A percentile compares a stretch with the other conserved stretches of the same genome.
Evolutionary conservation across 768 basidiomycete genomes (phyloP).

Genomic region (Russula sp.): DNA sequence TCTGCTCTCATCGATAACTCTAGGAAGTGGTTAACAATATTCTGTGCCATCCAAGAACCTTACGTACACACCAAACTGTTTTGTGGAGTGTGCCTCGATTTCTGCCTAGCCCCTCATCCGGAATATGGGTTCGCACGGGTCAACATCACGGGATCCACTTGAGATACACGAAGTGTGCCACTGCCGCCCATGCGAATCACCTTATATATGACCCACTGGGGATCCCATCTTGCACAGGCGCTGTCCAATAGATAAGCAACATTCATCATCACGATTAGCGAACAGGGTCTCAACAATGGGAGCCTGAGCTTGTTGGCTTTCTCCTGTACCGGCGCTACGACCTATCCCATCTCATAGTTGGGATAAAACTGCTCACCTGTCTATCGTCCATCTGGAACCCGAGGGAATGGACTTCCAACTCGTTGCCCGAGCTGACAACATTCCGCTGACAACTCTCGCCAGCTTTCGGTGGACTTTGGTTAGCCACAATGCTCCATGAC

Average conservation of each 20-base stretch:
- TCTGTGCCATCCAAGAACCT: not conserved
- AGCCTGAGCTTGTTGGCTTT: conserved; percentile 25
- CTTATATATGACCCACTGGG: conserved; percentile 16
- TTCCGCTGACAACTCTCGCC: not conserved
- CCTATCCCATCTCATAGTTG: conserved; percentile 40
- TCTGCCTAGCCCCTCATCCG: not conserved
- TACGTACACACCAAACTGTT: not conserved
- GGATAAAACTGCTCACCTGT: conserved; percentile 48
- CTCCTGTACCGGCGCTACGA: conserved; percentile 38
- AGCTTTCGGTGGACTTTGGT: conserved; percentile 40
- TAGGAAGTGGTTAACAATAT: not conserved
- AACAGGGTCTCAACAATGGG: not conserved
- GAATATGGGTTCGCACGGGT: not conserved
- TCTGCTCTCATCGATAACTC: not conserved
- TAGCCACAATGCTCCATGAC: conserved; percentile 14
- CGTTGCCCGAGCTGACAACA: not conserved
- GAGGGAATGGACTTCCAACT: conserved; percentile 36
- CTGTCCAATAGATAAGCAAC: conserved; percentile 24
- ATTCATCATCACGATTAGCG: not conserved
- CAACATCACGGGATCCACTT: not conserved
- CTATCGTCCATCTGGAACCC: conserved; percentile 50
- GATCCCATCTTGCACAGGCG: conserved; percentile 27
- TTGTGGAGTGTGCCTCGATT: not conserved
- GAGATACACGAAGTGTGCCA: not conserved
- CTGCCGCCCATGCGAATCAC: conserved; percentile 29